Percentiles rank a stretch among this genome's conserved stretches.
Conservation (phyloP, 306 rosid genomes). For the Abrus pulchellus region DNA sequence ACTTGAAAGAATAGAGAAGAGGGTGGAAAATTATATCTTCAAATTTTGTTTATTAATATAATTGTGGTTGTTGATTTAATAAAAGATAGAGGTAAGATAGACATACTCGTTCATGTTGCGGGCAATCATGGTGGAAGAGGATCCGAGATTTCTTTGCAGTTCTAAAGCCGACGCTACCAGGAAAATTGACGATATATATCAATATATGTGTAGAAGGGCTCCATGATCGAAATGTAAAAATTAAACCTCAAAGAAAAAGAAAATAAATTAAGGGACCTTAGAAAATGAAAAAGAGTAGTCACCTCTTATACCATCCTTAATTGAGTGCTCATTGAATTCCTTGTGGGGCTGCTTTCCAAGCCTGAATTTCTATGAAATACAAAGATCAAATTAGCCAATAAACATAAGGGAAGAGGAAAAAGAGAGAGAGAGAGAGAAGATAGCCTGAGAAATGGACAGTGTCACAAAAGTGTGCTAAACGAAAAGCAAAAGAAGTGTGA, state of each 20-base stretch:
- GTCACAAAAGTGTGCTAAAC: slow-evolving; percentile 34
- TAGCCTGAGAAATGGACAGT: slow-evolving; percentile 16
- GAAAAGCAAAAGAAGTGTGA: slow-evolving; percentile 49
- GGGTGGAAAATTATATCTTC: slow-evolving; percentile 7
- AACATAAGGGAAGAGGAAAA: slow-evolving; percentile 44
- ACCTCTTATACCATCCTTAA: slow-evolving; percentile 89
- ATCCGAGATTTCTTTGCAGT: slow-evolving; percentile 81
- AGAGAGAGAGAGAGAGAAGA: slow-evolving; percentile 13
- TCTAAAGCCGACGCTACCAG: slow-evolving; percentile 83
- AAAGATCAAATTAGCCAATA: slow-evolving; percentile 39
- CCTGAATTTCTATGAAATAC: slow-evolving; percentile 77
- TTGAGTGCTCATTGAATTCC: slow-evolving; percentile 95
- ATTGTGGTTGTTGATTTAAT: slow-evolving; percentile 16
- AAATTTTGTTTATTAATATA: background rate
- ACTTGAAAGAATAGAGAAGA: slow-evolving; percentile 14
- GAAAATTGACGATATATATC: slow-evolving; percentile 38
- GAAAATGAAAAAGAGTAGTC: slow-evolving; percentile 56
- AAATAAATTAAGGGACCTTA: slow-evolving; percentile 59
- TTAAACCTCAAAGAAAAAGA: background rate
- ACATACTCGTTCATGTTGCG: slow-evolving; percentile 97
- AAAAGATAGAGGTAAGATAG: background rate
- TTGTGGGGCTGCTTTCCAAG: slow-evolving; percentile 99
- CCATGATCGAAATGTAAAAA: slow-evolving; percentile 44
- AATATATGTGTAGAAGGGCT: slow-evolving; percentile 33
- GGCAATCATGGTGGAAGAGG: slow-evolving; percentile 86